Evolutionary conservation across 2,329 filamentous ascomycete genomes (phyloP).

Genomic region (Trichophyton simii): DNA sequence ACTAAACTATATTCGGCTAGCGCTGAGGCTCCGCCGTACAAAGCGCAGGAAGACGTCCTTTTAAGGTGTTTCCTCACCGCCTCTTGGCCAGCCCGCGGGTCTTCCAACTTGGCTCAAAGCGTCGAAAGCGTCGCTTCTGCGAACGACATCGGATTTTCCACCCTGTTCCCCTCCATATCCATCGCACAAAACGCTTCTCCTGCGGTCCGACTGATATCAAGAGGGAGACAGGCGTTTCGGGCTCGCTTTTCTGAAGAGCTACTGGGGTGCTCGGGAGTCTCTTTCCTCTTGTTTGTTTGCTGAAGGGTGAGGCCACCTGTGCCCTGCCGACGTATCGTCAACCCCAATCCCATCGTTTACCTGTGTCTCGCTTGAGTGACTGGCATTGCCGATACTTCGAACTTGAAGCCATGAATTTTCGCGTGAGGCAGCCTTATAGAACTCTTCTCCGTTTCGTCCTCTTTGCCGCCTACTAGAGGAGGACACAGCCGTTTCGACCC

Average conservation of each 20-base stretch:
- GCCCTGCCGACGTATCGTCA: not conserved
- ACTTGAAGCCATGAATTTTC: not conserved
- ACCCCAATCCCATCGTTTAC: not conserved
- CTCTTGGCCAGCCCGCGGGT: slow-evolving; percentile 10
- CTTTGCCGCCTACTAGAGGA: not conserved
- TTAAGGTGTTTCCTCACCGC: slow-evolving; percentile 10
- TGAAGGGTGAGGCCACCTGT: not conserved
- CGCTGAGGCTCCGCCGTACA: slow-evolving; percentile 6
- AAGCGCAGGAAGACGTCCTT: not conserved
- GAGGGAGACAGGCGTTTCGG: not conserved
- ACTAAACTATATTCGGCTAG: not conserved
- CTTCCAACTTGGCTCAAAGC: not conserved
- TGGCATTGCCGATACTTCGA: not conserved
- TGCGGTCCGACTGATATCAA: not conserved
- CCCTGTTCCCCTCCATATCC: not conserved
- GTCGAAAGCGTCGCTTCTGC: not conserved
- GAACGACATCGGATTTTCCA: not conserved
- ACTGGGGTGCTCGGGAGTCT: not conserved
- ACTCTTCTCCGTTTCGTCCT: not conserved
- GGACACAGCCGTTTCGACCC: not conserved
- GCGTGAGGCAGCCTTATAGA: not conserved
- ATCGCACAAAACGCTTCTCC: not conserved
- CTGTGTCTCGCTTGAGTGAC: not conserved
- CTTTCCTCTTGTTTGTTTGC: not conserved
- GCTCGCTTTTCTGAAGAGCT: not conserved